These are phyloP conservation scores for Torrubiella hemipterigena DNA, from an alignment of 2,329 filamentous ascomycete species.

Conservation along the genomic window DNA sequence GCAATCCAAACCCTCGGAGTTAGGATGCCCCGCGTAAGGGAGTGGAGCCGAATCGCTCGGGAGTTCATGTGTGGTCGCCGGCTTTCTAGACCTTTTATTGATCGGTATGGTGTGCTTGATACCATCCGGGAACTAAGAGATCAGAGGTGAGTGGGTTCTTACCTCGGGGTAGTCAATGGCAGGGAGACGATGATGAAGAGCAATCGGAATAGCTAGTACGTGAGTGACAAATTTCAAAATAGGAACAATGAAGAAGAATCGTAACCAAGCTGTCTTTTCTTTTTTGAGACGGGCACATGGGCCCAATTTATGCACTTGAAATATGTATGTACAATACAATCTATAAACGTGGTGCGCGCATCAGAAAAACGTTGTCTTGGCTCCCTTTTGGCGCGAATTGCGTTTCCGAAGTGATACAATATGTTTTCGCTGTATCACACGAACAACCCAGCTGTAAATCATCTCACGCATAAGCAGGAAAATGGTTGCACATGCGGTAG, in stretches of 20 bases:
- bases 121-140: too few species aligned
- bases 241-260: not conserved
- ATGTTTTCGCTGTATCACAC: constrained; percentile 30
- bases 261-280: not conserved
- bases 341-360: not conserved
- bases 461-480: constrained; percentile 39
- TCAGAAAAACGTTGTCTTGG: not conserved
- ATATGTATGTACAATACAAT: not conserved
- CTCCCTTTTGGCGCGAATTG: constrained; percentile 12
- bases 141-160: not conserved
- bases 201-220: not conserved
- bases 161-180: not conserved
- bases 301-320: not conserved
- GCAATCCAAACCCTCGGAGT: not conserved
- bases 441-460: constrained; percentile 30
- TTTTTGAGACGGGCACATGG: not conserved
- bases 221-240: too few species aligned
- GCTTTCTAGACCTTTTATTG: not conserved
- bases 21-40: not conserved
- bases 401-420: constrained; percentile 30
- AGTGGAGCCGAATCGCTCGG: too few species aligned
- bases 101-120: too few species aligned
- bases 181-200: not conserved
- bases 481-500: constrained; percentile 36
- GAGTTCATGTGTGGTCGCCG: too few species aligned